phyloP scores from a whole-genome alignment of 495 filamentous ascomycete species.

The Corynascus novoguineensis region DNA sequence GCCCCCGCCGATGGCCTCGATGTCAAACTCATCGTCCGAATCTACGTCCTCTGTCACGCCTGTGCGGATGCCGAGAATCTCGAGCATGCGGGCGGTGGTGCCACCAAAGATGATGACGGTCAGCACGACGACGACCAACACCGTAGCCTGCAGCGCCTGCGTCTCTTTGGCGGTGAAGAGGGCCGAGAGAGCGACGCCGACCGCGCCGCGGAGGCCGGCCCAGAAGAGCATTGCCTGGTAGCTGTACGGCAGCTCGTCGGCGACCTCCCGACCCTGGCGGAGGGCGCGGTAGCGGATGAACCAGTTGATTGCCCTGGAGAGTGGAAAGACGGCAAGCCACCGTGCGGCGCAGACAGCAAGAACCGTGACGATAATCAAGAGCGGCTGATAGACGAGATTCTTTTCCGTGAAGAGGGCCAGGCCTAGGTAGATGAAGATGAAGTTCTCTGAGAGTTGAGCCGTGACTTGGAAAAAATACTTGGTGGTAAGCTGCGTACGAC shows the following conservation, averaged over 20 bases:
- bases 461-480: conserved; percentile 96
- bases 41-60: conserved; percentile 95
- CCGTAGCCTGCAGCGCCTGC: conserved; percentile 77
- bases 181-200: conserved; percentile 93
- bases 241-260: conserved; percentile 83
- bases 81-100: conserved; percentile 96
- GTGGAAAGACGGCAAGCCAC: conserved; percentile 89
- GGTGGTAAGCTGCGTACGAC: conserved; percentile 92
- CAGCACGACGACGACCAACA: conserved; percentile 92
- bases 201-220: conserved; percentile 92
- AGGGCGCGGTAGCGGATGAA: conserved; percentile 86
- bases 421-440: conserved; percentile 98
- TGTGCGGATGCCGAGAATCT: conserved; percentile 89
- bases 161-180: conserved; percentile 73
- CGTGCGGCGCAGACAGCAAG: conserved; percentile 86
- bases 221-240: conserved; percentile 98
- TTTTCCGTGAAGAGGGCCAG: conserved; percentile 88
- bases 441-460: conserved; percentile 94
- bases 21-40: conserved; percentile 97
- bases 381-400: conserved; percentile 80
- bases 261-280: conserved; percentile 65
- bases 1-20: conserved; percentile 70
- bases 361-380: conserved; percentile 91
- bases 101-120: conserved; percentile 98
- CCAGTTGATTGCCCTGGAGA: conserved; percentile 87